Conservation (phyloP, 1,139 yeast genomes). For the Trichomonascaceae sp. region DNA sequence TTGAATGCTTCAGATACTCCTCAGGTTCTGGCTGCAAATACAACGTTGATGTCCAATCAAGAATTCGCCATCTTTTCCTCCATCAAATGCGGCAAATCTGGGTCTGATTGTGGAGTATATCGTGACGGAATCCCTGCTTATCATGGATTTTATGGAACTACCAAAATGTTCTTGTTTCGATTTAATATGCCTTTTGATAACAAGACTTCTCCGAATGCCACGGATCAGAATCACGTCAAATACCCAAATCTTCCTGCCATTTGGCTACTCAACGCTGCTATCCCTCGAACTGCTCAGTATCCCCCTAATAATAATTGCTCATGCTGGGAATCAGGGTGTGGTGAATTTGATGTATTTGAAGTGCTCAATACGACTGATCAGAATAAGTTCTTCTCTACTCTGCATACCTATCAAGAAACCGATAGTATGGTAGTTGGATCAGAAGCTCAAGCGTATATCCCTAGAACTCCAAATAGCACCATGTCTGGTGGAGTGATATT, state of each 20-base stretch:
- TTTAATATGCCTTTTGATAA: slow-evolving; percentile 81
- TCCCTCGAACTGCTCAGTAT: slow-evolving; percentile 90
- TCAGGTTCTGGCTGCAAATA: slow-evolving; percentile 54
- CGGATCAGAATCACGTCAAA: slow-evolving; percentile 29
- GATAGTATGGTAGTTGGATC: slow-evolving; percentile 44
- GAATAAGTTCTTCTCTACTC: slow-evolving; percentile 68
- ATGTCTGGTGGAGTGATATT: slow-evolving; percentile 89
- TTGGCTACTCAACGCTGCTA: slow-evolving; percentile 90
- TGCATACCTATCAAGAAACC: slow-evolving; percentile 77
- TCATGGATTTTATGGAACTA: slow-evolving; percentile 68
- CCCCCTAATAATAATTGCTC: slow-evolving; percentile 65
- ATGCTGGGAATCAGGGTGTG: slow-evolving; percentile 96
- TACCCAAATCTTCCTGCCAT: slow-evolving; percentile 90
- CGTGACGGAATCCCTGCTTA: slow-evolving; percentile 82
- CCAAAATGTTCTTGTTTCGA: slow-evolving; percentile 83
- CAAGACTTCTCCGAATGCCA: slow-evolving; percentile 52
- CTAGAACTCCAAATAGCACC: slow-evolving; percentile 68
- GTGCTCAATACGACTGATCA: slow-evolving; percentile 63
- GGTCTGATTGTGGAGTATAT: slow-evolving; percentile 76
- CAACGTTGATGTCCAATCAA: slow-evolving; percentile 59
- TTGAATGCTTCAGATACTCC: slow-evolving; percentile 53
- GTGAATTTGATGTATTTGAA: slow-evolving; percentile 92
- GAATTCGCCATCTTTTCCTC: slow-evolving; percentile 77
- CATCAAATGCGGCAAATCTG: slow-evolving; percentile 45
- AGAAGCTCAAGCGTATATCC: slow-evolving; percentile 81